Evolutionary conservation across 805 yeast species (phyloP).

Genomic region (Tanozyma kutaoensis): DNA sequence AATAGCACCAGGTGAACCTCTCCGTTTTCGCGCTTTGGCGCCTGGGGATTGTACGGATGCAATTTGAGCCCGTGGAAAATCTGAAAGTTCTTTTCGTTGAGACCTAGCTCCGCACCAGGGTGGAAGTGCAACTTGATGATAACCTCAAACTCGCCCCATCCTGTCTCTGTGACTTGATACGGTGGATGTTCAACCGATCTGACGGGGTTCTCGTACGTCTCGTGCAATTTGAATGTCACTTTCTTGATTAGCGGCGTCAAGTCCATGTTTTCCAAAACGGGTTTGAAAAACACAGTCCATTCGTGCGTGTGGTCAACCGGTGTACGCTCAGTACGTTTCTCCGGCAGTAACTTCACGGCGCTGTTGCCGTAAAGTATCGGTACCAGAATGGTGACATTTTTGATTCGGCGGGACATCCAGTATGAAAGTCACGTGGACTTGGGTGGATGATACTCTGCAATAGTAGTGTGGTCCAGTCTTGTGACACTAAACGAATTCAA

Average conservation of each 20-base stretch:
- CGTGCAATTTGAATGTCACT: conserved; percentile 91
- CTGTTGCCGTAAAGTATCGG: conserved; percentile 77
- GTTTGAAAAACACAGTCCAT: conserved; percentile 91
- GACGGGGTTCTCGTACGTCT: conserved; percentile 81
- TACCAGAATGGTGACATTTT: conserved; percentile 43
- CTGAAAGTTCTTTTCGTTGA: conserved; percentile 72
- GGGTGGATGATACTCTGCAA: no score
- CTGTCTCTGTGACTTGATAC: conserved; percentile 90
- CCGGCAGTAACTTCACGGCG: conserved; percentile 47
- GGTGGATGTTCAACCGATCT: conserved; percentile 85
- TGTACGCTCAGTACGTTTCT: conserved; percentile 37
- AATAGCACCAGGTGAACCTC: conserved; percentile 38
- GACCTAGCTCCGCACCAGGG: conserved; percentile 49
- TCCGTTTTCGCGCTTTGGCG: conserved; percentile 17
- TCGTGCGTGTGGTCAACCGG: conserved; percentile 89
- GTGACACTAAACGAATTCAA: no score
- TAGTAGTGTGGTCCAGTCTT: no score
- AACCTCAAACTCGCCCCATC: conserved; percentile 99
- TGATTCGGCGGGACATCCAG: conserved; percentile 10
- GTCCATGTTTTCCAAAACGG: conserved; percentile 56
- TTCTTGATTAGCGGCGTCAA: conserved; percentile 70
- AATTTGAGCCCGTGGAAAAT: conserved; percentile 82
- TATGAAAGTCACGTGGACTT: no score
- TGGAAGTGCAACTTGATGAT: conserved; percentile 77
- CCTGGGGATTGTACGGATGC: conserved; percentile 63